Conservation (phyloP, 2,329 filamentous ascomycete genomes). For the Ophiostoma perfectum region DNA sequence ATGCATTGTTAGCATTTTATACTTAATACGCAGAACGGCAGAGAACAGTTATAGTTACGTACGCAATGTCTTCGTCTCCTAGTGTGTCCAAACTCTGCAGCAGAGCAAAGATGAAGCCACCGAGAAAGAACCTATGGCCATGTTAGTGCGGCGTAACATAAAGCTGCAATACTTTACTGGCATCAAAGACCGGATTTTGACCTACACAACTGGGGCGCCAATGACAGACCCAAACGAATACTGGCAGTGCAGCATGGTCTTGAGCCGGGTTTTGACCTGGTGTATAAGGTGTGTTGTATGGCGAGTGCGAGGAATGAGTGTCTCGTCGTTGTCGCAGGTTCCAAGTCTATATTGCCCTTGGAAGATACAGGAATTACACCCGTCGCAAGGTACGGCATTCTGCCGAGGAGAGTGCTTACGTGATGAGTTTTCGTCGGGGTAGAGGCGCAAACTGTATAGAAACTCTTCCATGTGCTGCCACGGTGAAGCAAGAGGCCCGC, state of each 20-base stretch:
- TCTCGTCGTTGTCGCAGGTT: slow-evolving; percentile 11
- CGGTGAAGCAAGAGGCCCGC: slow-evolving; percentile 25
- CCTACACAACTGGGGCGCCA: slow-evolving; percentile 28
- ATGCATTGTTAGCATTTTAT: neutral
- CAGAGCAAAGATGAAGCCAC: slow-evolving; percentile 29
- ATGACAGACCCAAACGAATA: slow-evolving; percentile 30
- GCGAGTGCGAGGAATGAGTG: slow-evolving; percentile 3
- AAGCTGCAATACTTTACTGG: neutral
- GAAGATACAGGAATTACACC: neutral
- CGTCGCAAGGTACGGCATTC: neutral
- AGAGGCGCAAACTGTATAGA: slow-evolving; percentile 22
- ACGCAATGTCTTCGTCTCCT: slow-evolving; percentile 26
- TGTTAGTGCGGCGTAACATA: neutral
- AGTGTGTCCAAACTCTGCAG: slow-evolving; percentile 26
- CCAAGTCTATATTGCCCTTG: neutral
- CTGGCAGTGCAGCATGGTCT: slow-evolving; percentile 30
- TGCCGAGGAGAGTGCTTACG: slow-evolving; percentile 26
- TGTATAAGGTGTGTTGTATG: neutral
- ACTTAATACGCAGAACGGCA: no score
- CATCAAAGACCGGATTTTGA: neutral
- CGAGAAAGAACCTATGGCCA: slow-evolving; percentile 28
- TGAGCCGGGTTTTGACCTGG: slow-evolving; percentile 19
- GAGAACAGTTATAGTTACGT: neutral
- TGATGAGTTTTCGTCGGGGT: neutral
- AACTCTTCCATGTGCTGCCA: slow-evolving; percentile 30